Conservation (phyloP, 2,329 filamentous ascomycete species). For the Xylariaceae sp. region DNA sequence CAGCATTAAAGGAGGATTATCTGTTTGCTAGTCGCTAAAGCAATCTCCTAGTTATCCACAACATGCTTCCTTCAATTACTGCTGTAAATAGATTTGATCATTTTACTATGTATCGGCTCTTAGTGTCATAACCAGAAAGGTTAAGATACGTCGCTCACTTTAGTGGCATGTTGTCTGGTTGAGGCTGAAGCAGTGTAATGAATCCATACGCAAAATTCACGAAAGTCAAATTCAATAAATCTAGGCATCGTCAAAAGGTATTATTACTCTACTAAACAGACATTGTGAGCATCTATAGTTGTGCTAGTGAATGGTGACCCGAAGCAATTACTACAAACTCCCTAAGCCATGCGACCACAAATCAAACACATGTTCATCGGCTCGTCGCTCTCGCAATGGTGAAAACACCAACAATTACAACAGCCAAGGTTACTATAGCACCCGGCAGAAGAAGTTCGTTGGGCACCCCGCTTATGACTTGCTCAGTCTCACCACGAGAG, state of each 20-base stretch:
- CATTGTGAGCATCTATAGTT: conserved; percentile 16
- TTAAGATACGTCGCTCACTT: too few species aligned
- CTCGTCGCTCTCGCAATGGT: conserved; percentile 75
- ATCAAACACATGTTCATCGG: conserved; percentile 46
- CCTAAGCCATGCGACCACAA: conserved; percentile 21
- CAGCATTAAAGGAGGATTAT: too few species aligned
- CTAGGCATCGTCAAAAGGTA: conserved; percentile 18
- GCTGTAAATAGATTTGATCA: too few species aligned
- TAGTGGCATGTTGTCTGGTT: too few species aligned
- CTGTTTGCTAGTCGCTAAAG: too few species aligned
- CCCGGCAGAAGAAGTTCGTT: conserved; percentile 94
- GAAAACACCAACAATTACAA: conserved; percentile 94
- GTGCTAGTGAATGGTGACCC: conserved; percentile 4
- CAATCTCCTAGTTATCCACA: too few species aligned
- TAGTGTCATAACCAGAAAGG: too few species aligned
- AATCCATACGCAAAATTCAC: neutral
- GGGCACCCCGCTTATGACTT: conserved; percentile 87
- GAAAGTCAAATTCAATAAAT: neutral
- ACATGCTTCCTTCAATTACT: too few species aligned
- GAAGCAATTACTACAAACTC: conserved; percentile 16
- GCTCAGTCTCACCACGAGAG: conserved; percentile 64
- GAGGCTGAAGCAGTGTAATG: neutral
- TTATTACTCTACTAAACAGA: conserved; percentile 26
- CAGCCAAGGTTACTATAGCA: conserved; percentile 92
- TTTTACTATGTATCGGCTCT: too few species aligned